A percentile compares a stretch with the other conserved stretches of the same genome.
These are phyloP conservation scores for Lablab purpureus DNA, from an alignment of 306 rosid species.

Conservation along the genomic window DNA sequence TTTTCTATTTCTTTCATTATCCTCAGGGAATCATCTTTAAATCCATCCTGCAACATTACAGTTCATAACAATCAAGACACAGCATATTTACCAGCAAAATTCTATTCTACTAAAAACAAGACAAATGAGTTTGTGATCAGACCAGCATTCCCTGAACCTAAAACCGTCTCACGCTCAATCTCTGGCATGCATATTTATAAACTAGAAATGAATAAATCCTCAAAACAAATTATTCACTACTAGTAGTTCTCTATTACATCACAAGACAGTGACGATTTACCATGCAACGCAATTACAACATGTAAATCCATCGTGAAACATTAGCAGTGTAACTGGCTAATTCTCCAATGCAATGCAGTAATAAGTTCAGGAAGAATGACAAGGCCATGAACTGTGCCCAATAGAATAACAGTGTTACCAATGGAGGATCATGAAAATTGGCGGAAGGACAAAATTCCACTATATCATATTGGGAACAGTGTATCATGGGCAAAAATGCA, in stretches of 20 bases:
- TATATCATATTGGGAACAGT: not conserved
- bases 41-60: slow-evolving; percentile 81
- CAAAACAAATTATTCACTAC: not conserved
- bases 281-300: not conserved
- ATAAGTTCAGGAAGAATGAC: not conserved
- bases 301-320: not conserved
- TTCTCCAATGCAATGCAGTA: not conserved
- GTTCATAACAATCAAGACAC: slow-evolving; percentile 25
- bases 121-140: not conserved
- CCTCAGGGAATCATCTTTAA: slow-evolving; percentile 85
- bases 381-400: not conserved
- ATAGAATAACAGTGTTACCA: too few relatives aligned
- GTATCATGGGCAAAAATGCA: not conserved
- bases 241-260: not conserved
- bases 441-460: not conserved
- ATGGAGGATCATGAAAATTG: not conserved
- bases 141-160: slow-evolving; percentile 13
- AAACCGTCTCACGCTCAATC: not conserved
- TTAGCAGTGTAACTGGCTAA: not conserved
- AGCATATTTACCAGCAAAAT: not conserved
- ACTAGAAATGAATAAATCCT: not conserved
- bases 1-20: slow-evolving; percentile 81
- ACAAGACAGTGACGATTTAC: not conserved
- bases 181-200: not conserved
- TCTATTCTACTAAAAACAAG: not conserved